These are phyloP conservation scores for Albatrellus sp. DNA, from an alignment of 1,284 basidiomycete genomes.

Conservation along the genomic window DNA sequence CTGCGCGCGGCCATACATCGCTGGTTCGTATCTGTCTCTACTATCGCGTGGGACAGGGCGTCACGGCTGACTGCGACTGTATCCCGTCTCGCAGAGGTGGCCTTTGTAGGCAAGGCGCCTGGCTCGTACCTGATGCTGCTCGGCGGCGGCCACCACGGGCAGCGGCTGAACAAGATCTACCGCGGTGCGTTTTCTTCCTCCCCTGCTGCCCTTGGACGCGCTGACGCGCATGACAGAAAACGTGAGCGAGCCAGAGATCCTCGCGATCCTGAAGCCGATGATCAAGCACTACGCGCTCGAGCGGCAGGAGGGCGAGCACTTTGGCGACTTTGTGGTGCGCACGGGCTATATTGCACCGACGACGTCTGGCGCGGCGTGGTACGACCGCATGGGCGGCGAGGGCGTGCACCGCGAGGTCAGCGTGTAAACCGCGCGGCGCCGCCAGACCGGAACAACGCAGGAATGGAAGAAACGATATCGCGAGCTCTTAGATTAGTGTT, in stretches of 20 bases:
- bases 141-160: conserved; percentile 89
- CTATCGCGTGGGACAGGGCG: neutral
- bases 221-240: conserved; percentile 43
- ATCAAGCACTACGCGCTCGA: conserved; percentile 90
- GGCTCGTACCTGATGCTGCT: conserved; percentile 92
- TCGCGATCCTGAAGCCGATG: conserved; percentile 83
- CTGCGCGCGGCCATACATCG: conserved; percentile 90
- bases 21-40: conserved; percentile 32
- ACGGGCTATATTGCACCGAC: conserved; percentile 77
- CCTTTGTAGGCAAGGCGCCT: conserved; percentile 94
- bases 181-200: conserved; percentile 34
- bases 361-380: conserved; percentile 71
- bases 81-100: conserved; percentile 53
- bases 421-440: conserved; percentile 5
- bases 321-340: conserved; percentile 92
- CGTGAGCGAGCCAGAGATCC: conserved; percentile 89
- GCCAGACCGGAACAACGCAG: neutral
- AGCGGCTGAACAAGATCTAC: conserved; percentile 90
- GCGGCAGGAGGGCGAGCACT: conserved; percentile 80
- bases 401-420: conserved; percentile 27
- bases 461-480: too few relatives aligned
- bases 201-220: neutral
- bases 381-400: conserved; percentile 69
- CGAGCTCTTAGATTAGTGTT: too few relatives aligned
- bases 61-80: conserved; percentile 3